A percentile compares a stretch with the other conserved stretches of the same genome.
Evolutionary conservation across 768 basidiomycete genomes (phyloP).

Genomic region (Galerina sulciceps): DNA sequence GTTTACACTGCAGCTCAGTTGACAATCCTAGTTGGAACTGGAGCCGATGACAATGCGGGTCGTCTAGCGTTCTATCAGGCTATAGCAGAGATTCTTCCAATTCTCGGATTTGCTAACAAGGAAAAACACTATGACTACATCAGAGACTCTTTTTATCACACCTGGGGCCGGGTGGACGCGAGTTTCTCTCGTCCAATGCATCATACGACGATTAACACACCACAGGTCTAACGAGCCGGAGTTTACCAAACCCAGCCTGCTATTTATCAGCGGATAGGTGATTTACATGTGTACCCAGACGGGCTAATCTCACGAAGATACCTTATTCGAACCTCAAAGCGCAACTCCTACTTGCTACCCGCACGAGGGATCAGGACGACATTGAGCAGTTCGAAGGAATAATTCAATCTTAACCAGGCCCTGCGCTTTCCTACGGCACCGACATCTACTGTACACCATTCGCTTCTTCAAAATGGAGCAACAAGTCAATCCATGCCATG

Average conservation of each 20-base stretch:
- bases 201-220: neutral
- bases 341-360: neutral
- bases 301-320: conserved; percentile 10
- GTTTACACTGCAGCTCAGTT: conserved; percentile 6
- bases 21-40: conserved; percentile 11
- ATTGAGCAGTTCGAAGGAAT: conserved; percentile 1
- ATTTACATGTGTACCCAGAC: neutral
- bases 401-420: conserved; percentile 1
- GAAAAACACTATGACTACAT: neutral
- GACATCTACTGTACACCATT: conserved; percentile 12
- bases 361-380: neutral
- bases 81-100: conserved; percentile 9
- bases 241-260: neutral
- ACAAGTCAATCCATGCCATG: conserved; percentile 6
- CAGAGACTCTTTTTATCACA: neutral
- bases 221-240: conserved; percentile 9
- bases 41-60: conserved; percentile 12
- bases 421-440: neutral
- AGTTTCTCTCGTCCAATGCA: neutral
- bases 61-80: conserved; percentile 3
- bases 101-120: conserved; percentile 3
- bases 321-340: conserved; percentile 3
- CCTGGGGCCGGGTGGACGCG: conserved; percentile 15
- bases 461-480: neutral
- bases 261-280: conserved; percentile 11